Evolutionary conservation across 805 yeast species (phyloP).

Genomic region (Wickerhamiella kurtzmanii): DNA sequence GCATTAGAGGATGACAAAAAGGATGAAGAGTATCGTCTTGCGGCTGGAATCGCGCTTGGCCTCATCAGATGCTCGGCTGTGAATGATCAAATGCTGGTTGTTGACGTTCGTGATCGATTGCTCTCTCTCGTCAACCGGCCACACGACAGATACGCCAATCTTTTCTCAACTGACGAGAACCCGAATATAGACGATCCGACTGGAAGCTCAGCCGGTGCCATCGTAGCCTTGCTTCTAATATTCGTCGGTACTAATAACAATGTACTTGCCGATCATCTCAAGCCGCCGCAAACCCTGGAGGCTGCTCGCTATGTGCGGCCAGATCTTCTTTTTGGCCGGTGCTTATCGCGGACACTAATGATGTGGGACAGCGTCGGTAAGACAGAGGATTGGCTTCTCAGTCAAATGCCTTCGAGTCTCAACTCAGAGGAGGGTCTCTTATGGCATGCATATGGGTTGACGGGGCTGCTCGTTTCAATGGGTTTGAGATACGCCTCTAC

Average conservation of each 20-base stretch:
- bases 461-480: slow-evolving; percentile 63
- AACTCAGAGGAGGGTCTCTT: slow-evolving; percentile 19
- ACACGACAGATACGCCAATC: slow-evolving; percentile 2
- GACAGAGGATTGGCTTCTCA: slow-evolving; percentile 2
- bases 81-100: slow-evolving; percentile 36
- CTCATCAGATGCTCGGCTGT: slow-evolving; percentile 31
- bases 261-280: slow-evolving; percentile 46
- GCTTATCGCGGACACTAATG: slow-evolving; percentile 50
- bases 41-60: slow-evolving; percentile 73
- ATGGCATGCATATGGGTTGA: slow-evolving; percentile 48
- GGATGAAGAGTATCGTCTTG: slow-evolving; percentile 29
- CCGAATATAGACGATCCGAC: slow-evolving; percentile 3
- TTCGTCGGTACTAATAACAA: slow-evolving; percentile 53
- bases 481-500: slow-evolving; percentile 70
- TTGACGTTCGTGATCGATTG: slow-evolving; percentile 47
- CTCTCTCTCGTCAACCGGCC: slow-evolving; percentile 34
- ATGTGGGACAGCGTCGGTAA: slow-evolving; percentile 61
- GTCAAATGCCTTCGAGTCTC: not conserved
- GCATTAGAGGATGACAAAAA: slow-evolving; percentile 41
- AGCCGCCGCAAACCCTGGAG: slow-evolving; percentile 46
- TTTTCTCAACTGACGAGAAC: not conserved
- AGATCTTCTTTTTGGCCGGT: slow-evolving; percentile 53
- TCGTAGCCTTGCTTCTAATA: slow-evolving; percentile 61
- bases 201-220: slow-evolving; percentile 38
- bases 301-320: slow-evolving; percentile 64